Percentiles rank a stretch among this genome's conserved stretches.
These are phyloP conservation scores for Fusarium kyushuense DNA, from an alignment of 2,329 filamentous ascomycete genomes.

Conservation along the genomic window DNA sequence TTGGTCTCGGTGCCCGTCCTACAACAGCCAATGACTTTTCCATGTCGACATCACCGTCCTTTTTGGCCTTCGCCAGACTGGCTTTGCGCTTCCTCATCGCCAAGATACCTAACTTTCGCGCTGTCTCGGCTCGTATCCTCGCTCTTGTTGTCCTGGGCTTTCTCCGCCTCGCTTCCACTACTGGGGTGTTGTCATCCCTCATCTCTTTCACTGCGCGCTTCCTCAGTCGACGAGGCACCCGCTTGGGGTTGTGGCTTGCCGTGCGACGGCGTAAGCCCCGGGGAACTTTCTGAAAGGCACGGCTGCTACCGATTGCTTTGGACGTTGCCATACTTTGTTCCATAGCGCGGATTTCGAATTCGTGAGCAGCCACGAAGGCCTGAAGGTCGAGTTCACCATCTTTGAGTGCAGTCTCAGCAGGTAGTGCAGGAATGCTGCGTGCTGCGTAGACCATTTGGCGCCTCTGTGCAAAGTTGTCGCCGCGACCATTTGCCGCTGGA, in stretches of 20 bases:
- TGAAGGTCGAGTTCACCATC: conserved; percentile 88
- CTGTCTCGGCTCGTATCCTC: conserved; percentile 79
- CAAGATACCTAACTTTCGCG: conserved; percentile 75
- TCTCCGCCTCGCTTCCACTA: conserved; percentile 73
- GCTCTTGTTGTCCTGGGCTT: conserved; percentile 70
- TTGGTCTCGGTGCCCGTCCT: conserved; percentile 63
- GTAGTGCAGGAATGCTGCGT: conserved; percentile 64
- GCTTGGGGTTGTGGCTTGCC: conserved; percentile 94
- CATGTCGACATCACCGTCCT: conserved; percentile 24
- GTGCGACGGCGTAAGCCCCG: conserved; percentile 86
- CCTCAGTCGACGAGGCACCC: conserved; percentile 83
- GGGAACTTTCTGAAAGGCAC: conserved; percentile 93
- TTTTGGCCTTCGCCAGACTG: conserved; percentile 50
- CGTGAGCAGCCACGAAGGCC: conserved; percentile 84
- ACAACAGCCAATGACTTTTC: conserved; percentile 32
- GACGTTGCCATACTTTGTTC: conserved; percentile 84
- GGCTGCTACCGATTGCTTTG: conserved; percentile 69
- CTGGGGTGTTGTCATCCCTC: conserved; percentile 90
- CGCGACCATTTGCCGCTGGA: conserved; percentile 39
- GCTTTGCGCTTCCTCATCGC: conserved; percentile 66
- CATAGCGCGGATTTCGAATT: conserved; percentile 89
- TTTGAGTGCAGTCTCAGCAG: conserved; percentile 63
- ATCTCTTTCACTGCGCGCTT: conserved; percentile 79
- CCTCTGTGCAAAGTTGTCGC: conserved; percentile 53
- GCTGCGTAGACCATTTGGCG: conserved; percentile 61